Percentiles rank a stretch among this genome's conserved stretches.
Conservation (phyloP, 352 stramenopile species). For the Phytophthora ohioensis region DNA sequence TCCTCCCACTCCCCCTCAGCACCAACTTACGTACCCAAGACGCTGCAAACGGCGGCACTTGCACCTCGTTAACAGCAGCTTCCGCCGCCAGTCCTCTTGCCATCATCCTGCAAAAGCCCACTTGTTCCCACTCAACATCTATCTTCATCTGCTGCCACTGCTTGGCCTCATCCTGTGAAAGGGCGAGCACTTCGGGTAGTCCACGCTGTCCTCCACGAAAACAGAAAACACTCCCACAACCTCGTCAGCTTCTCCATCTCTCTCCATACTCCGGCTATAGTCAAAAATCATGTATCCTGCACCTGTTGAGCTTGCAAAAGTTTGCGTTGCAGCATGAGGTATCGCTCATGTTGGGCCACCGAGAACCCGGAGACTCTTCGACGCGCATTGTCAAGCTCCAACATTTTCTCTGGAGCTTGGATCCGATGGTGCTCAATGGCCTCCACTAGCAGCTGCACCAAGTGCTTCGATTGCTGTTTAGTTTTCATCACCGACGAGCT, state of each 20-base stretch:
- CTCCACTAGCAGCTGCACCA: slow-evolving; percentile 48
- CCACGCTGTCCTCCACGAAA: slow-evolving; percentile 44
- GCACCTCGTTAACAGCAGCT: slow-evolving; percentile 17
- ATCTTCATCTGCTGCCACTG: slow-evolving; percentile 51
- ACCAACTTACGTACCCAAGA: slow-evolving; percentile 37
- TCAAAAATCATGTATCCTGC: slow-evolving; percentile 27
- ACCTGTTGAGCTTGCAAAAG: slow-evolving; percentile 54
- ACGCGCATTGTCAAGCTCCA: slow-evolving; percentile 44
- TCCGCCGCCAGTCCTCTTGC: slow-evolving; percentile 26
- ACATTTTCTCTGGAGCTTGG: slow-evolving; percentile 19
- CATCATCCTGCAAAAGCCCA: slow-evolving; percentile 38
- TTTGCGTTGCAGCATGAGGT: slow-evolving; percentile 59
- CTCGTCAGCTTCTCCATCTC: slow-evolving; percentile 6
- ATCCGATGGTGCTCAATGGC: slow-evolving; percentile 24
- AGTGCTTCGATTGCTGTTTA: slow-evolving; percentile 35
- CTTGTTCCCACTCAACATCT: slow-evolving; percentile 50
- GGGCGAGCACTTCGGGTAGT: slow-evolving; percentile 63
- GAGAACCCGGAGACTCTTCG: slow-evolving; percentile 61
- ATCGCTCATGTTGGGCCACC: slow-evolving; percentile 60
- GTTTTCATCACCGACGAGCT: not conserved
- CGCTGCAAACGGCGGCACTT: slow-evolving; percentile 28
- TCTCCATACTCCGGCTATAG: slow-evolving; percentile 22
- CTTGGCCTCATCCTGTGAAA: slow-evolving; percentile 50
- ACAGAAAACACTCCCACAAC: slow-evolving; percentile 6
- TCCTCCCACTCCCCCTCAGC: not conserved